Evolutionary conservation across 2,329 filamentous ascomycete genomes (phyloP), one percentile per base, ranked within the genome.

Genomic region (Cladobotryum mycophilum): DNA sequence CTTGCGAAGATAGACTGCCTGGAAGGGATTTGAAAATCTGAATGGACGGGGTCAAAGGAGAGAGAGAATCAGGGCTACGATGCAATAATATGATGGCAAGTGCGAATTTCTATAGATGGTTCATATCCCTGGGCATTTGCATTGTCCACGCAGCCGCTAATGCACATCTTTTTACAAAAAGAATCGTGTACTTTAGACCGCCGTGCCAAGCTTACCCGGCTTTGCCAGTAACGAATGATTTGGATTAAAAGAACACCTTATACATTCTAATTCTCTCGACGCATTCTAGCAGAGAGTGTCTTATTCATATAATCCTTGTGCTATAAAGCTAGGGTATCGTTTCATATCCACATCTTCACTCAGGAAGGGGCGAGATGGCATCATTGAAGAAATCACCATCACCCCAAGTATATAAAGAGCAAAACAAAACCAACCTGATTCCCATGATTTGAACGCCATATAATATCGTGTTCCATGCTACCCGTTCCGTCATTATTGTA

Each of bases 401-500:
- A 30, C 6, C 25, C 25, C 25, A 8, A 30, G 25, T 11, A 6
- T 11, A 3, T 30, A 25, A 36, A 47, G 41, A 18, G 43, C 45
- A 45, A 52, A 34, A 48, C 44, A 41, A 41, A 40, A 38, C 51
- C 15, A 34, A 25, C 45, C 38, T 25, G 14, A 40, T 12, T 41
- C 38, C 51, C 51, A 18, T 42, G 25, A 37, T 47, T 36, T 38
- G 47, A 47, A 46, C 51, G 46, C 38, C 48, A 48, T 41, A 38
- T 42, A 41, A 49, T 41, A 30, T 35, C 35, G 40, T 47, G 36
- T 52, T 47, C 36, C 41, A 14, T 41, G 9, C 47, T 34, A 33
- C 22, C 51, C 18, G 40, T 53, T 30, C 47, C 47, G 40, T 49
- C 51, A 44, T 49, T 34, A 44, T 45, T 45, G 45, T 53, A 49